Base-by-base conservation (phyloP, 345 rosid genomes). In the Brassica juncea region DNA sequence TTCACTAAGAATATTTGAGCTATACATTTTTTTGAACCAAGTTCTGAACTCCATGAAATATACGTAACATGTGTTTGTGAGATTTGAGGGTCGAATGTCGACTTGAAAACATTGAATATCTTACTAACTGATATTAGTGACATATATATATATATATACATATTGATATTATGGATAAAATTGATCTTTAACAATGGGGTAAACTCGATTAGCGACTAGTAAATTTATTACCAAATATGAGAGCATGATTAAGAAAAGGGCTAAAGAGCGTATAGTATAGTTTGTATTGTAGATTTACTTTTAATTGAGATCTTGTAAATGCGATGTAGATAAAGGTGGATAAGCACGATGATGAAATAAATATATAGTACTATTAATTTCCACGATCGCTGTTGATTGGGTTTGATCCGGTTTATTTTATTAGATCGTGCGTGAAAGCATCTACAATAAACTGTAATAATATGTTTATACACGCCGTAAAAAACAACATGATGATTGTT, bases 381-480 rank as follows among this genome's bases (percentile, higher is more conserved):
- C 0, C 7, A 28, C 9, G 49, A 6, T 60, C 69, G 7, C 6
- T 23, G 35, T 71, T 71, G 66, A 66, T 66, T 31, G 54, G 12
- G 2, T n/a, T 66, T 72, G 55, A 59, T 67, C 42, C 8, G 3
- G 70, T 58, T 23, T 73, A 79, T 47, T 79, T 59, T 6, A 79
- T 68, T 79, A 68, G 74, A 79, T 73, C 82, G 78, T 79, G 82
- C 82, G 65, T 47, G 52, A 79, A 58, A 67, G 74, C 39, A 47
- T 65, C 44, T 23, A 59, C 42, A 68, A 67, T 73, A 44, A 67
- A 25, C 7, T 73, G 82, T 59, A 79, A 66, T 79, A 72, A 66
- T 79, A 72, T 21, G 73, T 79, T 68, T 73, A 73, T 73, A 79
- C 78, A 79, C 74, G 78, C 82, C 78, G 78, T 73, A 79, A 79